phyloP scores from a whole-genome alignment of 2,329 filamentous ascomycete species.

The Ophiostoma tasmaniense region DNA sequence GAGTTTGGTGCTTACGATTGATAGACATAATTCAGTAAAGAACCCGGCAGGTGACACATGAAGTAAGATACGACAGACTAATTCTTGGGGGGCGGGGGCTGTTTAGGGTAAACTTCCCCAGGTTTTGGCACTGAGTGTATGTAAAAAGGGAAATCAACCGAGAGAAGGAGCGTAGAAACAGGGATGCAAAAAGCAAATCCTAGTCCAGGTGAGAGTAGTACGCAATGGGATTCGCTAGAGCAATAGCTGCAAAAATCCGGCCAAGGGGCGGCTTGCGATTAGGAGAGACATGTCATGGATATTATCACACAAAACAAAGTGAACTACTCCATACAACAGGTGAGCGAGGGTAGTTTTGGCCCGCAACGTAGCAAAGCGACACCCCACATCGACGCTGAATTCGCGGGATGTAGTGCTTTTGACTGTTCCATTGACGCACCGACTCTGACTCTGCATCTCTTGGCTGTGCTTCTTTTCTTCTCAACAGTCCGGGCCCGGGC shows the following conservation, averaged over 20 bases:
- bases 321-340: slow-evolving; percentile 15
- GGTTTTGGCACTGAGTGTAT: not conserved
- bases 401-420: not conserved
- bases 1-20: not conserved
- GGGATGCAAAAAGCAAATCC: not conserved
- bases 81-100: not conserved
- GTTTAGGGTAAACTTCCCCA: not conserved
- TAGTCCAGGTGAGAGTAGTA: not conserved
- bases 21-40: not conserved
- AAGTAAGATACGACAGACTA: not conserved
- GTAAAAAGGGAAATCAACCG: not conserved
- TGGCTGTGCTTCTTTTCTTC: not conserved
- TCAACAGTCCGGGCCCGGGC: not conserved
- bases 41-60: not conserved
- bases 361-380: not conserved
- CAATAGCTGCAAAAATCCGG: not conserved
- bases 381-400: not conserved
- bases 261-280: not conserved
- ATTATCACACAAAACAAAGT: slow-evolving; percentile 24
- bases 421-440: not conserved
- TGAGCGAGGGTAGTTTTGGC: not conserved
- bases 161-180: not conserved
- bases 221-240: not conserved
- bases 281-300: not conserved
- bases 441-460: not conserved